Evolutionary conservation across 768 basidiomycete genomes (phyloP).

Genomic region (Boletus patriciae): DNA sequence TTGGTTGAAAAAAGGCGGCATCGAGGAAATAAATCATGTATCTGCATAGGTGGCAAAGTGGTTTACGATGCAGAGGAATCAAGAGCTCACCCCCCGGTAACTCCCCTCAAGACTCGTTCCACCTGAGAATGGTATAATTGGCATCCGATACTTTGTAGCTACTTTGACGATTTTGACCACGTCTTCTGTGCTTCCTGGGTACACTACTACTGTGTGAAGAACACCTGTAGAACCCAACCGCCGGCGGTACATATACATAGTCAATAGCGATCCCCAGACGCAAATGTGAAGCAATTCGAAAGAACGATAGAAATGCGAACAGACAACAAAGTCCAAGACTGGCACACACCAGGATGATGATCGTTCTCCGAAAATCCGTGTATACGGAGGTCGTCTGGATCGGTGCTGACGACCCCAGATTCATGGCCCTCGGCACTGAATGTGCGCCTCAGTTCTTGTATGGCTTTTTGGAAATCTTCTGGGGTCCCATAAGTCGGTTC

Average conservation of each 20-base stretch:
- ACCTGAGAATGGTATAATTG: constrained; percentile 75
- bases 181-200: constrained; percentile 71
- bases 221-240: constrained; percentile 31
- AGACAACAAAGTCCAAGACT: background rate
- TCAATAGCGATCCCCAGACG: background rate
- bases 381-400: constrained; percentile 47
- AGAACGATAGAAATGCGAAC: background rate
- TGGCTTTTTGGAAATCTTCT: constrained; percentile 52
- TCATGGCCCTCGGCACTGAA: constrained; percentile 28
- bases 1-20: background rate
- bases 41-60: background rate
- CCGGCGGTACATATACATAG: background rate
- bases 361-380: constrained; percentile 59
- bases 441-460: constrained; percentile 45
- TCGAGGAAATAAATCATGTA: background rate
- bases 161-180: constrained; percentile 77
- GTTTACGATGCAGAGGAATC: background rate
- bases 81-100: constrained; percentile 54
- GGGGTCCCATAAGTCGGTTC: constrained; percentile 48
- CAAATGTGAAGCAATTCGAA: background rate
- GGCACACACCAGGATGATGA: constrained; percentile 47
- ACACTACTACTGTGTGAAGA: constrained; percentile 61
- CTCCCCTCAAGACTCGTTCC: constrained; percentile 85
- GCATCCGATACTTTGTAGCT: constrained; percentile 73
- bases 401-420: constrained; percentile 43